Base-by-base conservation (phyloP, 768 basidiomycete species). In the Trametes meyenii region DNA sequence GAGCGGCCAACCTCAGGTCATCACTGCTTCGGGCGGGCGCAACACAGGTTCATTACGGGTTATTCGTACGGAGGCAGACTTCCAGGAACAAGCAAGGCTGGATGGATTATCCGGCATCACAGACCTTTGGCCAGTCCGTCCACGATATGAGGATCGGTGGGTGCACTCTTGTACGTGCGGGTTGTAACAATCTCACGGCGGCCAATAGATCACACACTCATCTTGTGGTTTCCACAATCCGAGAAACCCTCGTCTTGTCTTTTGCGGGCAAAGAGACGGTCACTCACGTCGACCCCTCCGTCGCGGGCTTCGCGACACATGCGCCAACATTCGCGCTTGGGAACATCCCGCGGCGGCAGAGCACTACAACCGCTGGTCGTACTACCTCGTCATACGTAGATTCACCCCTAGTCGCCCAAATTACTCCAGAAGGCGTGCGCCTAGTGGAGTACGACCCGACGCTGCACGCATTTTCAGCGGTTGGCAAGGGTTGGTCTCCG, bases 11-110 rank as follows among this genome's bases (percentile, higher is more conserved):
- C 79, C 78, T n/a, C 87, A 90, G 71, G 83, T 96, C 43, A 85
- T 96, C 4, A 92, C 93, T 1, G 92, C 91, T 67, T 95, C 92
- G 3, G 95, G 95, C 5, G 89, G 85, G 1, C 81, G 80, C 50
- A 92, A 85, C 63, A 83, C 85, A 2, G 94, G 95, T 2, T 86
- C 88, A 11, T 68, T 97, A 16, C 87, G 89, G 50, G 74, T 94
- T 33, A 81, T 97, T 19, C 80, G 91, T 62, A 91, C 86, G 58
- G 94, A 94, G 2, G 91, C 92, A 6, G 89, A 92, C 66, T 88
- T 94, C 70, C 78, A 84, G 57, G 87, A 89, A 66, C 67, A 83
- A 12, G 88, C 86, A 0, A 72, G 75, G 29, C 68, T 92, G 6
- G 79, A 83, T 5, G 87, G 87, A 0, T 65, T 94, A 48, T 71